Conservation (phyloP, 257 asterid species). For the Plantago ovata region DNA sequence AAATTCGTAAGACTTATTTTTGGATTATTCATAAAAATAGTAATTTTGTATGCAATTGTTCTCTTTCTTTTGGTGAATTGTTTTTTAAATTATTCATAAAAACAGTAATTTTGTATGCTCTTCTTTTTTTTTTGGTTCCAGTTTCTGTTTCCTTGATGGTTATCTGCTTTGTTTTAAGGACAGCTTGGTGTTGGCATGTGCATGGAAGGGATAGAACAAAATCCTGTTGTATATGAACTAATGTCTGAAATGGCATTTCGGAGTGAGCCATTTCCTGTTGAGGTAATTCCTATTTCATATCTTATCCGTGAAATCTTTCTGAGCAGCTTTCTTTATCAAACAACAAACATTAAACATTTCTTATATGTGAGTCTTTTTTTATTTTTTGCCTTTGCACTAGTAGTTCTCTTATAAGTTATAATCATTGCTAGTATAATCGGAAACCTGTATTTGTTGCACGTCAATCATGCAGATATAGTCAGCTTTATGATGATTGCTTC, state of each 20-base stretch:
- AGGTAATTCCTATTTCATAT: slow-evolving; percentile 43
- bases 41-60: too few relatives aligned
- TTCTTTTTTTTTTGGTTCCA: slow-evolving; percentile 17
- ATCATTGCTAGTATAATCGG: too few relatives aligned
- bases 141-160: slow-evolving; percentile 14
- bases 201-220: slow-evolving; percentile 99
- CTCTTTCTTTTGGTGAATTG: too few relatives aligned
- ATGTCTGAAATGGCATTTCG: slow-evolving; percentile 98
- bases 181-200: slow-evolving; percentile 99
- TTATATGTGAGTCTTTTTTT: too few relatives aligned
- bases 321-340: not conserved
- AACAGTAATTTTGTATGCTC: not conserved
- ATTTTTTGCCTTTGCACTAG: too few relatives aligned
- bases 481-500: slow-evolving; percentile 1
- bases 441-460: too few relatives aligned
- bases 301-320: not conserved
- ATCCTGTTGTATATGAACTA: slow-evolving; percentile 91
- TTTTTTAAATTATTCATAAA: too few relatives aligned
- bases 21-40: too few relatives aligned
- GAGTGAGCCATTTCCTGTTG: slow-evolving; percentile 44
- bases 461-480: too few relatives aligned
- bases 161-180: slow-evolving; percentile 23
- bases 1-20: too few relatives aligned
- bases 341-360: too few relatives aligned
- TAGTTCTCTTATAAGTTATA: too few relatives aligned